phyloP scores from a whole-genome alignment of 305 asterid species.

The Solanum chacoense region DNA sequence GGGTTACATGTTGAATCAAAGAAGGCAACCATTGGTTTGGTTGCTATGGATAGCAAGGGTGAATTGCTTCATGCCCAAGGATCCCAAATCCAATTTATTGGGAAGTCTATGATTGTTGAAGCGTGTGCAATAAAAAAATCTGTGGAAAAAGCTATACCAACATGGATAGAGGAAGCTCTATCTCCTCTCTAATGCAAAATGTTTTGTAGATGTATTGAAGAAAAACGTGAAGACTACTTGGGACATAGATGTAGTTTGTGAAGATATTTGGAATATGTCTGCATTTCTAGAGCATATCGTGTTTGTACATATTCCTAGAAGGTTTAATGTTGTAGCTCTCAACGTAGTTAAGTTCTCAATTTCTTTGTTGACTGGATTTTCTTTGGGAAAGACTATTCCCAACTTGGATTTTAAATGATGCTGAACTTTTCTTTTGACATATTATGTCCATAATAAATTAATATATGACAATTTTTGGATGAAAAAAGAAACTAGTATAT shows the following conservation, averaged over 20 bases:
- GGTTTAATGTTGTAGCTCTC: background rate
- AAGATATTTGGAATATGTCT: too few species aligned
- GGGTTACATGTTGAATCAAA: rapidly evolving
- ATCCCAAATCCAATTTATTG: background rate
- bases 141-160: rapidly evolving
- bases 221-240: too few species aligned
- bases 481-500: too few species aligned
- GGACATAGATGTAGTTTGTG: too few species aligned
- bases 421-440: background rate
- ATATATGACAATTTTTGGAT: background rate
- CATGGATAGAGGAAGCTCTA: background rate
- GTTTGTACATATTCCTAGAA: background rate
- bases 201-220: background rate
- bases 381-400: background rate
- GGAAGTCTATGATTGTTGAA: too few species aligned
- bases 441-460: too few species aligned
- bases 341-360: too few species aligned
- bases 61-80: background rate
- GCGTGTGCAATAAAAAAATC: background rate
- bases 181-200: background rate
- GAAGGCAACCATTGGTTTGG: background rate
- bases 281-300: background rate
- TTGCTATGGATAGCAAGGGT: background rate
- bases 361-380: too few species aligned
- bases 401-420: background rate